phyloP scores from a whole-genome alignment of 2,329 filamentous ascomycete species.

The Fusarium nodosum region DNA sequence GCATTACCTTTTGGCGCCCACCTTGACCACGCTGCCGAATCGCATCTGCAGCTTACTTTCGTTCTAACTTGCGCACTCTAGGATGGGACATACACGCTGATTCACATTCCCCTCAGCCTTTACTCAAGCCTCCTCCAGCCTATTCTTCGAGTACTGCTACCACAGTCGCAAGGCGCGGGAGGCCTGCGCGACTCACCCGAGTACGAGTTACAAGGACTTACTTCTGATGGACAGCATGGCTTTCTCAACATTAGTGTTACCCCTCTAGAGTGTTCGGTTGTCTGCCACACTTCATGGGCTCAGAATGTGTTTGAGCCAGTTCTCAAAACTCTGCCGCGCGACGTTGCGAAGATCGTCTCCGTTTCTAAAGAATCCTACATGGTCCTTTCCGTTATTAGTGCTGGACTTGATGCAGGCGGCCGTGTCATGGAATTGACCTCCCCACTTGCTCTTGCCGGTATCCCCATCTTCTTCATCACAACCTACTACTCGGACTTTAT shows the following conservation, averaged over 20 bases:
- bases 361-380: slow-evolving; percentile 88
- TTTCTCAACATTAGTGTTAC: slow-evolving; percentile 97
- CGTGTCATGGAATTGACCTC: slow-evolving; percentile 92
- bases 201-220: slow-evolving; percentile 62
- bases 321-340: slow-evolving; percentile 72
- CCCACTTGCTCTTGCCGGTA: slow-evolving; percentile 89
- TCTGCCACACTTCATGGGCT: slow-evolving; percentile 84
- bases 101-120: slow-evolving; percentile 87
- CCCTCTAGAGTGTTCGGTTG: slow-evolving; percentile 90
- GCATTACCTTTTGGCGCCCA: background rate
- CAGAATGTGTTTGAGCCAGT: slow-evolving; percentile 80
- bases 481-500: slow-evolving; percentile 99
- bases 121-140: slow-evolving; percentile 86
- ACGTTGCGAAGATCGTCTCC: slow-evolving; percentile 68
- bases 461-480: slow-evolving; percentile 98
- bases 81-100: slow-evolving; percentile 88
- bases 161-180: slow-evolving; percentile 64
- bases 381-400: slow-evolving; percentile 89
- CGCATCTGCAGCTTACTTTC: slow-evolving; percentile 34
- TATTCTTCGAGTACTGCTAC: slow-evolving; percentile 86
- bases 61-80: slow-evolving; percentile 61
- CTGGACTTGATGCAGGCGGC: slow-evolving; percentile 90
- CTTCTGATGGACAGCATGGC: slow-evolving; percentile 71
- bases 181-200: slow-evolving; percentile 55
- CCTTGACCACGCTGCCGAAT: background rate